These are phyloP conservation scores for Talaromyces sp. DNA, from an alignment of 2,329 filamentous ascomycete genomes.

Conservation along the genomic window DNA sequence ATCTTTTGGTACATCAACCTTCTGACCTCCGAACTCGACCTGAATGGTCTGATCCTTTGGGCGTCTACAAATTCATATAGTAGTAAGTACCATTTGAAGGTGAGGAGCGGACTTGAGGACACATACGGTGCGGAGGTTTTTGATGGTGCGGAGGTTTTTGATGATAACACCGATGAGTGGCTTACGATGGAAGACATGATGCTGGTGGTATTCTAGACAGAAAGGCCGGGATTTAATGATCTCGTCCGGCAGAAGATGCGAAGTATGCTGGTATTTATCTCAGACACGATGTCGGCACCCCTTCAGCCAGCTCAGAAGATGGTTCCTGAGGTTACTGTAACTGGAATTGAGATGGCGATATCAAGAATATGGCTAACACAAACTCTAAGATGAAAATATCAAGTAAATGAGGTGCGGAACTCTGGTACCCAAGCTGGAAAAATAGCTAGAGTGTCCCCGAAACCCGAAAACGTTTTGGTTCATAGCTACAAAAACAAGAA, in stretches of 20 bases:
- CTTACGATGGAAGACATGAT: neutral
- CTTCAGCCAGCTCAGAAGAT: neutral
- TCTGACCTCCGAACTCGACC: conserved; percentile 10
- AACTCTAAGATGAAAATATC: neutral
- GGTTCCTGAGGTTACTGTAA: neutral
- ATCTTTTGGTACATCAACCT: conserved; percentile 9
- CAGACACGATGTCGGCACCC: neutral
- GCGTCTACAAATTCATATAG: neutral
- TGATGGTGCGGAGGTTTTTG: neutral
- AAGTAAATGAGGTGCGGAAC: neutral
- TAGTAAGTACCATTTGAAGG: neutral
- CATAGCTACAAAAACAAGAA: neutral
- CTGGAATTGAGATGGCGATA: neutral
- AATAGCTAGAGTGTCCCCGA: neutral
- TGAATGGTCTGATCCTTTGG: neutral
- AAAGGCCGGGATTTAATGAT: neutral
- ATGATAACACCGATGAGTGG: neutral
- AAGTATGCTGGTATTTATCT: neutral
- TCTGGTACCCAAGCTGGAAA: neutral
- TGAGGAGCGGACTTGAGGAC: neutral
- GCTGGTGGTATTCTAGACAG: neutral
- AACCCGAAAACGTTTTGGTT: neutral
- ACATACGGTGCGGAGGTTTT: neutral
- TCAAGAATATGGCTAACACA: neutral
- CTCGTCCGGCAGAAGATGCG: neutral